Base-by-base conservation (phyloP, 2,329 filamentous ascomycete genomes). In the Thielaviopsis populi region DNA sequence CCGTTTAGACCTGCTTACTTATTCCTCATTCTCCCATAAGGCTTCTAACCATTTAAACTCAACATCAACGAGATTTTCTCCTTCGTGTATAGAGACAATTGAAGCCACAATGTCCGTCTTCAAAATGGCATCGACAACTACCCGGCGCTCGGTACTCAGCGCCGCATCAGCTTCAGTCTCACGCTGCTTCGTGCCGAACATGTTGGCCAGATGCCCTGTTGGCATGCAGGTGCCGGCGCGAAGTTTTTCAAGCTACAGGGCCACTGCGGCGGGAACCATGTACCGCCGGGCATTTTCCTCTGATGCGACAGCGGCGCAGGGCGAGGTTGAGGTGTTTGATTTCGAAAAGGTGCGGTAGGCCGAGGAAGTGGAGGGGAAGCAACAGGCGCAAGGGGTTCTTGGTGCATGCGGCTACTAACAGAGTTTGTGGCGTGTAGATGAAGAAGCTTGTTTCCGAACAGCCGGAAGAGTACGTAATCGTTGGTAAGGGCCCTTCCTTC, bases 381-480 rank as follows among this genome's bases (percentile, higher is more conserved):
- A 37, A 33, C 15, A 8, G 8, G 30, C 2, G 11, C 13, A 8
- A 56, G 2, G 11, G 33, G 5, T 37, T 37, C 8, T 37, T 8
- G 10, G 8, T 37, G 33, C 33, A 37, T 8, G 10, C 33, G 1
- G 22, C 33, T 53, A n/a, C 60, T 62, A 17, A 62, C 42, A 8
- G 15, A 37, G 7, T 8, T 30, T 15, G 30, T 17, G 24, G n/a
- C 2, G 17, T 8, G 13, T 59, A 66, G 65, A 24, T 66, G 48
- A 40, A 59, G 30, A 62, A 33, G n/a, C 48, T 66, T 13, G 37
- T 66, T 27, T 27, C 48, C n/a, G 58, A 61, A 5, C 62, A 63
- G 40, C 65, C 62, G 13, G 50, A 66, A 7, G 53, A 66, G 30
- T 62, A 66, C 27, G 24, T 66, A 27, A 48, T 66, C 33, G 65